Base-by-base conservation (phyloP, 768 basidiomycete species). In the Phaffia australis region DNA sequence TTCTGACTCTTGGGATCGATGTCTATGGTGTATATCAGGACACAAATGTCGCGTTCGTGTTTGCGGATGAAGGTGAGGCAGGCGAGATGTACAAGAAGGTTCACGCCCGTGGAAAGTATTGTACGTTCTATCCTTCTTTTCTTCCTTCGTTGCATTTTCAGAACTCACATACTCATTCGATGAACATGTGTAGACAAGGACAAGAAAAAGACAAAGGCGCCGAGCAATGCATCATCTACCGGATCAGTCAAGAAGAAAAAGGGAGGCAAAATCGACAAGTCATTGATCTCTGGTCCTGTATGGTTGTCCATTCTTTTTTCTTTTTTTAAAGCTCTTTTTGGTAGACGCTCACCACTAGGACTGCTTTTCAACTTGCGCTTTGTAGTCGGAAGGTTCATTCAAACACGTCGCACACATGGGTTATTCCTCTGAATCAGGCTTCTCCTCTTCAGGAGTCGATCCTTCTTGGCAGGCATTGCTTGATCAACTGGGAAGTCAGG, bases 321-420 rank as follows among this genome's bases (percentile, higher is more conserved):
- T 8, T 25, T 60, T 4, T 25, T 23, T 52, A 4, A 18, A 14
- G 3, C 19, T 14, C 48, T 60, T 8, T 46, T 15, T 48, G 32
- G 29, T 57, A 57, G 27, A 15, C n/a, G 49, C 15, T 50, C 49
- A 50, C 49, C 49, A 50, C 49, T 50, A 50, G 15, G n/a, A 50
- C 15, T 15, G n/a, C n/a, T 50, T n/a, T 50, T 15, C 49, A n/a
- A 15, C 29, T 35, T 19, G 21, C 21, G 57, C 47, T 51, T 15
- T 21, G 0, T 59, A 76, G 75, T 75, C 74, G 46, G 74, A 74
- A 1, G 82, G 84, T 4, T 75, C 79, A 0, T 97, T 97, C 79
- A 81, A 83, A 65, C 93, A 97, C 73, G 81, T 95, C 54, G 90
- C 87, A 0, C 93, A 97, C 74, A 94, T 99, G 88, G 93, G 92